phyloP scores from a whole-genome alignment of 345 rosid genomes.

The Moricandia arvensis region DNA sequence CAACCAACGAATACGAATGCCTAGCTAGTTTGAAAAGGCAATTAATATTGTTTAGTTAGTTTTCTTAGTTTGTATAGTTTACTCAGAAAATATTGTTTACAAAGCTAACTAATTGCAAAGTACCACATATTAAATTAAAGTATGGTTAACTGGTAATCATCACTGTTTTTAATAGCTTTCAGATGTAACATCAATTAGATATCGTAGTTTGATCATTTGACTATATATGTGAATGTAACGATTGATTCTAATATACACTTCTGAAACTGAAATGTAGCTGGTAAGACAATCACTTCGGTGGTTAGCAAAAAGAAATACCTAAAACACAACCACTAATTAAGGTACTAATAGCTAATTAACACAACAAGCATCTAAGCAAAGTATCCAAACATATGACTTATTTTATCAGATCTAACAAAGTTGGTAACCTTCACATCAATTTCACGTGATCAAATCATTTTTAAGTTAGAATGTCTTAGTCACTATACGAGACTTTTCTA shows the following conservation, averaged over 20 bases:
- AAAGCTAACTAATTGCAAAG: background rate
- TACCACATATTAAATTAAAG: background rate
- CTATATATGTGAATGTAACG: background rate
- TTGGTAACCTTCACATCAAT: constrained; percentile 38
- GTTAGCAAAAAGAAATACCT: constrained; percentile 34
- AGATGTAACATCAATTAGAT: background rate
- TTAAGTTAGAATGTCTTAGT: constrained; percentile 31
- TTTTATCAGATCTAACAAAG: constrained; percentile 1
- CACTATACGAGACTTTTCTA: constrained; percentile 10
- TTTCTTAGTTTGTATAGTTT: background rate
- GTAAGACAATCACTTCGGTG: constrained; percentile 21
- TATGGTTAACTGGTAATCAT: background rate
- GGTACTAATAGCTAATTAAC: constrained; percentile 10
- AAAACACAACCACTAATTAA: constrained; percentile 34
- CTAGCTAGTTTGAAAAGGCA: background rate
- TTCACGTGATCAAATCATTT: constrained; percentile 9
- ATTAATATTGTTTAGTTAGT: background rate
- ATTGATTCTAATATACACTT: background rate
- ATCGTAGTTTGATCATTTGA: background rate
- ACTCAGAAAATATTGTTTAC: constrained; percentile 2
- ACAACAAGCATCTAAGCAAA: constrained; percentile 17
- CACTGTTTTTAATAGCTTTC: background rate
- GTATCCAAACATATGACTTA: constrained; percentile 13
- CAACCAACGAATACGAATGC: constrained; percentile 22
- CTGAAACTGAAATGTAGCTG: constrained; percentile 10